Percentiles rank a stretch among this genome's conserved stretches.
These are phyloP conservation scores for Fusarium sublunatum DNA, from an alignment of 2,329 filamentous ascomycete species.

Conservation along the genomic window DNA sequence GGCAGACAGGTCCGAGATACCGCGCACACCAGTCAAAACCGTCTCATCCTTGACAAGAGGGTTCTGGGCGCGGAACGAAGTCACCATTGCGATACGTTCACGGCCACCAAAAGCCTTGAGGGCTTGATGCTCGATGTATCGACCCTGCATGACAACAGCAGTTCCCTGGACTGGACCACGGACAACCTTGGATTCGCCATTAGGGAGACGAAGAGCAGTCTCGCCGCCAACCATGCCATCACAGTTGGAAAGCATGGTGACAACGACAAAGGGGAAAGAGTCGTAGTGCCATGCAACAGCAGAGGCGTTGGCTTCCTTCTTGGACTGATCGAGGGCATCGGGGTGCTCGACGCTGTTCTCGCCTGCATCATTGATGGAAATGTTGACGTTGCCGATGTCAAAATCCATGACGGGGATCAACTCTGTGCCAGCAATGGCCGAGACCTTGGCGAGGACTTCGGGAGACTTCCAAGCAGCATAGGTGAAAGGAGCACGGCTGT, in stretches of 20 bases:
- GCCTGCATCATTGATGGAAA: conserved; percentile 59
- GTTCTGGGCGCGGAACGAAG: conserved; percentile 69
- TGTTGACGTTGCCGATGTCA: conserved; percentile 64
- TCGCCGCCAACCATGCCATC: conserved; percentile 72
- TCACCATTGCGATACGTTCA: conserved; percentile 75
- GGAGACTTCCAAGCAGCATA: conserved; percentile 63
- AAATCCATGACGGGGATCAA: conserved; percentile 64
- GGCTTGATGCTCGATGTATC: conserved; percentile 73
- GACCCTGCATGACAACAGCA: conserved; percentile 71
- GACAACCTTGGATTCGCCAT: conserved; percentile 66
- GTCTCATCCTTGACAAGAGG: conserved; percentile 69
- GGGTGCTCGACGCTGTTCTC: conserved; percentile 57
- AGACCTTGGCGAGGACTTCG: conserved; percentile 60
- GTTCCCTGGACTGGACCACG: conserved; percentile 67
- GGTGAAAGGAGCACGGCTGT: conserved; percentile 69
- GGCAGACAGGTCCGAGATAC: conserved; percentile 65
- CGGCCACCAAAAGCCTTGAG: conserved; percentile 66
- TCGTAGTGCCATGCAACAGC: conserved; percentile 73
- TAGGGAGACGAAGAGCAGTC: conserved; percentile 65
- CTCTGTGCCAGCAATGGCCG: conserved; percentile 65
- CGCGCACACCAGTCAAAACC: conserved; percentile 68
- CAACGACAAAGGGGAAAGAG: conserved; percentile 74
- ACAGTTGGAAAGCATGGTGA: conserved; percentile 73
- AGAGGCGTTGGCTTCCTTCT: conserved; percentile 56
- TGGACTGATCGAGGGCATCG: conserved; percentile 53